phyloP scores from a whole-genome alignment of 2,329 filamentous ascomycete genomes.

The Furcasterigmium sp. region DNA sequence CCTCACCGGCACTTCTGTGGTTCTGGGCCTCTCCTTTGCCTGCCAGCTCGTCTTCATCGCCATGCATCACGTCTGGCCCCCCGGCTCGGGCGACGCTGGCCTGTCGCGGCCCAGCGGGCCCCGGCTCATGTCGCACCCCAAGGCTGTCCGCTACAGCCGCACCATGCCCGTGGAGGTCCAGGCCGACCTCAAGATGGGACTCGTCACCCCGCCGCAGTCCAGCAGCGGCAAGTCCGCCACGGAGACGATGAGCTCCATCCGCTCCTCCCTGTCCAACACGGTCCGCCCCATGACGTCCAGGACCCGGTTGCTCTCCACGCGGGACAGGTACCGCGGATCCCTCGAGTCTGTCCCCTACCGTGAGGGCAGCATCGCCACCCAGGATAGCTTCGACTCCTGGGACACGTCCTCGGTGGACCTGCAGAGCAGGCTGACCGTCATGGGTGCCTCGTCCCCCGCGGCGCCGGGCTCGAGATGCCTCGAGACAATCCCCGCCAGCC shows the following conservation, averaged over 20 bases:
- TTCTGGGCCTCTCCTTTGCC: constrained; percentile 38
- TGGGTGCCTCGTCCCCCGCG: constrained; percentile 41
- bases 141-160: constrained; percentile 47
- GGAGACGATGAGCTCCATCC: constrained; percentile 41
- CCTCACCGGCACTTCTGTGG: constrained; percentile 37
- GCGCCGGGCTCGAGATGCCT: constrained; percentile 47
- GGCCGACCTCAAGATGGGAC: constrained; percentile 26
- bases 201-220: constrained; percentile 37
- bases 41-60: constrained; percentile 45
- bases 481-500: constrained; percentile 67
- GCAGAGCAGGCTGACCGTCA: constrained; percentile 52
- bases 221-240: constrained; percentile 37
- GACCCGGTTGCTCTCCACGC: constrained; percentile 44
- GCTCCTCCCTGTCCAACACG: constrained; percentile 40
- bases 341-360: constrained; percentile 36
- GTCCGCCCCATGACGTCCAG: constrained; percentile 53
- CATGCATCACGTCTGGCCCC: constrained; percentile 33
- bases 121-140: constrained; percentile 33
- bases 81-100: constrained; percentile 10
- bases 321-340: constrained; percentile 39
- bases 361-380: constrained; percentile 29
- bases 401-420: constrained; percentile 65
- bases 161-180: constrained; percentile 26
- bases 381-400: constrained; percentile 71
- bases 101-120: constrained; percentile 19